Evolutionary conservation across 129 eudicot species (phyloP).

Genomic region (Calendula officinalis): DNA sequence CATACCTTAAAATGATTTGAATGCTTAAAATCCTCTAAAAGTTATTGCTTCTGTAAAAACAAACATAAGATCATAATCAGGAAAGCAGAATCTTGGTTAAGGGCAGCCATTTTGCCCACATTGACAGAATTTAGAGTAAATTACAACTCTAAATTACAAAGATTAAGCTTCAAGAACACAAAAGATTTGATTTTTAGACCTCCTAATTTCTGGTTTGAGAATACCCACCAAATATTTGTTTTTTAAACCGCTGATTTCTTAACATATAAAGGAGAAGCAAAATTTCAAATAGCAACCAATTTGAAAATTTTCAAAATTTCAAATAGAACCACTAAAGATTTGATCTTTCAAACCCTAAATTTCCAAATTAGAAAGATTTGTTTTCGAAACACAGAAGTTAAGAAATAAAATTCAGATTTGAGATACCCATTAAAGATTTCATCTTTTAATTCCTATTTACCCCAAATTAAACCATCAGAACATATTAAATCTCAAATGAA

Average conservation of each 20-base stretch:
- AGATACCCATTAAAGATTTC: too few relatives aligned
- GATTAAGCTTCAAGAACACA: neutral
- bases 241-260: too few relatives aligned
- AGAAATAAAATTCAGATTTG: too few relatives aligned
- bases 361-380: neutral
- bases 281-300: too few relatives aligned
- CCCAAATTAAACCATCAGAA: too few relatives aligned
- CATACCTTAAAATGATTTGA: constrained; percentile 17
- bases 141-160: neutral
- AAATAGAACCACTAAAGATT: neutral
- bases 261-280: too few relatives aligned
- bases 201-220: neutral
- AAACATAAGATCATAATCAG: neutral
- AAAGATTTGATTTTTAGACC: neutral
- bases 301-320: too few relatives aligned
- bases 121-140: neutral
- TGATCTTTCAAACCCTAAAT: constrained; percentile 3
- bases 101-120: neutral
- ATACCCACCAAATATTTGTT: neutral
- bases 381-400: too few relatives aligned
- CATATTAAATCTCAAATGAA: too few relatives aligned
- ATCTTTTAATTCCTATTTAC: too few relatives aligned
- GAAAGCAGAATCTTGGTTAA: neutral
- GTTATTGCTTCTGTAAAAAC: constrained; percentile 26
- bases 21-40: neutral